phyloP scores from a whole-genome alignment of 176 grass and related monocot genomes.

The Tuctoria greenei region DNA sequence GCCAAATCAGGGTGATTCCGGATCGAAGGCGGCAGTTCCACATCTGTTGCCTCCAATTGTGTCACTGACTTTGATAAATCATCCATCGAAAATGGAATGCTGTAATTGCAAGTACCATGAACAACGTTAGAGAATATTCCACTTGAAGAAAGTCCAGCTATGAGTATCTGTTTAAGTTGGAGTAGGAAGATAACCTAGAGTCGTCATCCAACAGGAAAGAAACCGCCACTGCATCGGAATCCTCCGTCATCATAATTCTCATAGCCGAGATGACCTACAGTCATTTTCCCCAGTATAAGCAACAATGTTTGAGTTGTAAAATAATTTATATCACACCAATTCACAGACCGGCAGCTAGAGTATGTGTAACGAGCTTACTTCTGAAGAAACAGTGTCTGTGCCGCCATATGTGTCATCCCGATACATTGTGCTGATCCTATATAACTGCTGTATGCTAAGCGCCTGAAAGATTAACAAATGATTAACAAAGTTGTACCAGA shows the following conservation, averaged over 20 bases:
- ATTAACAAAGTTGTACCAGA: neutral
- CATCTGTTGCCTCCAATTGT: constrained; percentile 70
- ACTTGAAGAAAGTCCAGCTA: no score
- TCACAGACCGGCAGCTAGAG: no score
- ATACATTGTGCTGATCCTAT: constrained; percentile 97
- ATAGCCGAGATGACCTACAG: constrained; percentile 80
- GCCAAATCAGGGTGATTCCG: constrained; percentile 62
- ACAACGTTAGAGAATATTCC: constrained; percentile 8
- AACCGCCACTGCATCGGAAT: constrained; percentile 68
- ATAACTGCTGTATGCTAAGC: constrained; percentile 97
- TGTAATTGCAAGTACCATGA: constrained; percentile 38
- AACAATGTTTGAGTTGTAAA: no score
- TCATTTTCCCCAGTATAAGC: constrained; percentile 20
- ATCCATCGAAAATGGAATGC: constrained; percentile 84
- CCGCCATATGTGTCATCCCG: constrained; percentile 97
- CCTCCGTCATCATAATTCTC: constrained; percentile 88
- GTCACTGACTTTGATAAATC: constrained; percentile 88
- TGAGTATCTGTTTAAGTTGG: neutral
- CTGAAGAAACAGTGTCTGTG: constrained; percentile 90
- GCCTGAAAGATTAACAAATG: constrained; percentile 52
- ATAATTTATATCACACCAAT: no score
- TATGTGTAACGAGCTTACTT: constrained; percentile 43
- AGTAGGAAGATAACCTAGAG: constrained; percentile 61
- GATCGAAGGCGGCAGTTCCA: constrained; percentile 64
- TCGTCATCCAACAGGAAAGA: constrained; percentile 96